Base-by-base conservation (phyloP, 2,329 filamentous ascomycete genomes). In the Graphilbum fragrans region DNA sequence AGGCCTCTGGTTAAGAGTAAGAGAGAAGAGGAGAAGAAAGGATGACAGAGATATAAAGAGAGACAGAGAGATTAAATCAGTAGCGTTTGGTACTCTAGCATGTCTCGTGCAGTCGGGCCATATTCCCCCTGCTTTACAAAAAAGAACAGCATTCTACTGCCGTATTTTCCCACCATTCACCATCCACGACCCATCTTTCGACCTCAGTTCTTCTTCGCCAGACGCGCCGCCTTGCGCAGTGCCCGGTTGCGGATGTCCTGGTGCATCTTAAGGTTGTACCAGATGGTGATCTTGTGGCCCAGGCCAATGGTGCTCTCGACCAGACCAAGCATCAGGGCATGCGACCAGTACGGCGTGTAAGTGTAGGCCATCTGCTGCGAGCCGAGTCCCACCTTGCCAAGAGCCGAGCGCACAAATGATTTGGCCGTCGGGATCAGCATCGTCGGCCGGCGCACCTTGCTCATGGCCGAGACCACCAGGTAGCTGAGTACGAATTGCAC, bases 381-480 rank as follows among this genome's bases (percentile, higher is more conserved):
- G 38, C 82, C 78, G 46, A 86, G 84, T 37, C 90, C 90, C 53
- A 98, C 73, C 69, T 92, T 94, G 48, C 72, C 66, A 44, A 98
- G 66, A 0, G 82, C 77, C 7, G 84, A 69, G 53, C 74, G 76
- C 43, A 98, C 92, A 59, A 96, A 96, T 41, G 72, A 67, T 58
- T 80, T 82, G 14, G 90, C 83, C 45, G 72, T 86, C 10, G 92
- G 92, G 36, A 96, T 82, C 43, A 87, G 66, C 36, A 80, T 62
- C 48, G 76, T 90, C 0, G 86, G 68, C 43, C 80, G 82, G 53
- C 86, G 82, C 53, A 98, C 78, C 72, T 98, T 98, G 64, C 83
- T 90, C 92, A 98, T 98, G 55, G 90, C 86, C 1, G 86, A 90
- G 5, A 87, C 94, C 54, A 98, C 85, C 37, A 98, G 77, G 61